Base-by-base conservation (phyloP, 2,329 filamentous ascomycete species). In the Aspergillus intermedius region DNA sequence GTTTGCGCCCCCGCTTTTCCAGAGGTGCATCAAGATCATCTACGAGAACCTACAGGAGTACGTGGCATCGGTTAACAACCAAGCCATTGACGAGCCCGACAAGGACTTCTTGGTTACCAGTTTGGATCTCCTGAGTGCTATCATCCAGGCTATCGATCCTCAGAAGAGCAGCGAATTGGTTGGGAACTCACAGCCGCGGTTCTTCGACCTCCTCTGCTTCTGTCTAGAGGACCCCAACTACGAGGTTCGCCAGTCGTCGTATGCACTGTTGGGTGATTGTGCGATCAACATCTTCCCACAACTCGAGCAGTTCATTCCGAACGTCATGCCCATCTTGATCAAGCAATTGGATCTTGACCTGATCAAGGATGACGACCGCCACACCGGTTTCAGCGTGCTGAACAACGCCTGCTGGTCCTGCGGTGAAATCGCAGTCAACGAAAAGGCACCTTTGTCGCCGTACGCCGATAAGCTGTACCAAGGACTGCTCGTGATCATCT, bases 351-450 rank as follows among this genome's bases (percentile, higher is more conserved):
- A 97, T 56, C 75, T 95, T 56, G 86, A 90, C 52, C 78, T 77
- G 48, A 80, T 90, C 45, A 71, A 82, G 15, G 86, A 91, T 52
- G 88, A 94, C 58, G 87, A 90, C 52, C 83, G 89, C 42, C 88
- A 95, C 54, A 86, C 82, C 15, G 85, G 84, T 12, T 96, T 95
- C 67, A 89, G 90, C 51, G 91, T 97, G 25, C 84, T 97, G 51
- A 98, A 97, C 78, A 98, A 98, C 65, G 91, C 93, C 19, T 97
- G 91, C 73, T 98, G 93, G 93, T 94, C 91, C 5, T 84, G 84
- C 21, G 93, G 93, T 39, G 93, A 98, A 73, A 93, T 97, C 53
- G 83, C 90, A 13, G 83, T 95, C 68, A 84, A 88, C 64, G 81
- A 84, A 56, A 82, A 84, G 53, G 74, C 76, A 25, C 82, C 79